Base-by-base conservation (phyloP, 2,329 filamentous ascomycete genomes). In the Sporothrix dimorphospora region DNA sequence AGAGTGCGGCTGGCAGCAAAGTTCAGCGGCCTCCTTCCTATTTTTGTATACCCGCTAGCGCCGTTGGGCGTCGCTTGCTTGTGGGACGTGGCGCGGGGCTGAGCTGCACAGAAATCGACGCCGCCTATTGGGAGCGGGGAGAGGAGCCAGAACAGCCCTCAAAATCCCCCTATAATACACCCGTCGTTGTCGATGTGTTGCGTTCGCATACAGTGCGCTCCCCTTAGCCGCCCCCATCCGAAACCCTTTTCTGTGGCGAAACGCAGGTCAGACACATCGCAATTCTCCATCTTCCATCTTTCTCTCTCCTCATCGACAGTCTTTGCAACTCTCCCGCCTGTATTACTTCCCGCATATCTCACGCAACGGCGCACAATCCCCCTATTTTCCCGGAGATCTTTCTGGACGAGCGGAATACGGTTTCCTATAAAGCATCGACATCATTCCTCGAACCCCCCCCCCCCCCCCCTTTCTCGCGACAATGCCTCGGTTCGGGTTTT, bases 401-500 rank as follows among this genome's bases (percentile, higher is more conserved):
- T 47, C 12, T 30, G 61, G 49, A 45, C 70, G 47, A 71, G 21
- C 59, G 70, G 49, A 34, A 71, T 47, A 45, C 59, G 3, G 21
- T 34, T 34, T 9, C 30, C 24, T 59, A 66, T 30, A 51, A 27
- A 53, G 5, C 51, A 38, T 59, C 40, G 47, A 42, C 69, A n/a
- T 11, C 49, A 14, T 71, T 27, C 12, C n/a, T 21, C 7, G 45
- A 38, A 12, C n/a, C 34, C 38, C 19, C n/a, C 12, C 11, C 6
- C 57, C 51, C 49, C 65, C 77, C 80, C 74, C 74, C 24, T 8
- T n/a, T 27, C 16, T 11, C 42, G 19, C 27, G 40, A 57, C 53
- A 30, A 90, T 90, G 88, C 87, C 85, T 82, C 89, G 87, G 76
- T 89, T 90, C 76, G 85, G 86, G 66, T 85, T 89, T 75, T 80